Evolutionary conservation across 1,139 yeast species (phyloP).

Genomic region (Meyerozyma carpophila): DNA sequence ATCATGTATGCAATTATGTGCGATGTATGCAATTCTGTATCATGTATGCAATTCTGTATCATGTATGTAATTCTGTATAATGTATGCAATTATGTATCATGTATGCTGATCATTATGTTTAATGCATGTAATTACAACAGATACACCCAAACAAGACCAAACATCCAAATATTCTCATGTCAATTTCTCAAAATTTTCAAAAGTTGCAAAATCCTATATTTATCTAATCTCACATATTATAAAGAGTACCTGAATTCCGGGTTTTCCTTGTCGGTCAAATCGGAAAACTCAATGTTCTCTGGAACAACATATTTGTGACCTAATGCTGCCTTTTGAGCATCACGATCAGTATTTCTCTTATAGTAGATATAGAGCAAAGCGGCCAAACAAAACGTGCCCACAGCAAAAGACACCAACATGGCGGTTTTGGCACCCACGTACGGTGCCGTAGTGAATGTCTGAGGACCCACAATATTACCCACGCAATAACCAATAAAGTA

Average conservation of each 20-base stretch:
- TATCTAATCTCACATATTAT: neutral
- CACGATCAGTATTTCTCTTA: neutral
- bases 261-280: conserved; percentile 2
- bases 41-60: no score
- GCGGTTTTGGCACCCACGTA: neutral
- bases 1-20: no score
- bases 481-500: conserved; percentile 30
- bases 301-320: neutral
- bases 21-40: no score
- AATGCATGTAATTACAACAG: no score
- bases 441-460: conserved; percentile 13
- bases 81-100: no score
- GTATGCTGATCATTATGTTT: no score
- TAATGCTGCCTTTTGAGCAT: neutral
- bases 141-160: no score
- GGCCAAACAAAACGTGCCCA: neutral
- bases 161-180: no score
- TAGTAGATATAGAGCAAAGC: neutral
- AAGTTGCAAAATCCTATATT: neutral
- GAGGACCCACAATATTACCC: conserved; percentile 42
- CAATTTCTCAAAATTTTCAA: neutral
- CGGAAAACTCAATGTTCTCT: neutral
- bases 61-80: no score
- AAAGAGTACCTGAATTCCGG: neutral
- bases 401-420: neutral